A percentile compares a stretch with the other conserved stretches of the same genome.
These are phyloP conservation scores for Spathaspora boniae DNA, from an alignment of 805 yeast genomes.

Conservation along the genomic window DNA sequence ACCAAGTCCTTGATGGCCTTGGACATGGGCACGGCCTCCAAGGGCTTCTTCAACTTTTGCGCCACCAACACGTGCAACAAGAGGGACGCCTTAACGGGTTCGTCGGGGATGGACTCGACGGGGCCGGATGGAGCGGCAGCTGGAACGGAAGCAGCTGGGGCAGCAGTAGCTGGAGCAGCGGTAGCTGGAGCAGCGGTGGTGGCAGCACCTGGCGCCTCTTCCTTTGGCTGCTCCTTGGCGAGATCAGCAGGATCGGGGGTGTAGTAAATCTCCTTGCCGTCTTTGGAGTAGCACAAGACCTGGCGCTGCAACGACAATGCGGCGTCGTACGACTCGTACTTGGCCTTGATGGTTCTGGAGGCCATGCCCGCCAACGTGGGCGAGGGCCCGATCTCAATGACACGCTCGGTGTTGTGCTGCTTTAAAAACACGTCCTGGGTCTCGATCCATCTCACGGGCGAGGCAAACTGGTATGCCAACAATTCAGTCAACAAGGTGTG, in stretches of 20 bases:
- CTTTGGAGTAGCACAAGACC: constrained; percentile 92
- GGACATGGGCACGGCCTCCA: constrained; percentile 79
- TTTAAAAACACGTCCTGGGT: constrained; percentile 97
- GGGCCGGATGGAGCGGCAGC: constrained; percentile 76
- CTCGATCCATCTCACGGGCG: constrained; percentile 99
- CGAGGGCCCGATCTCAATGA: constrained; percentile 98
- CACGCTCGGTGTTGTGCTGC: constrained; percentile 93
- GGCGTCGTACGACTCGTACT: constrained; percentile 96
- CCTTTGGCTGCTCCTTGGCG: constrained; percentile 23
- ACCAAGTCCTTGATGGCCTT: constrained; percentile 97
- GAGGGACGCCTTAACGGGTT: constrained; percentile 80
- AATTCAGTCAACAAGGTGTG: constrained; percentile 92
- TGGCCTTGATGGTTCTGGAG: constrained; percentile 88
- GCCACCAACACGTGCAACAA: constrained; percentile 89
- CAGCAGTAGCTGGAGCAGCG: constrained; percentile 56
- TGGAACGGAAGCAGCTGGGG: constrained; percentile 54
- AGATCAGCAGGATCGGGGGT: constrained; percentile 73
- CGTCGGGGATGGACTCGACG: constrained; percentile 81
- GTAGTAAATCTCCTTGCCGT: constrained; percentile 93
- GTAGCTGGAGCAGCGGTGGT: constrained; percentile 53
- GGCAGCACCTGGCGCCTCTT: constrained; percentile 42
- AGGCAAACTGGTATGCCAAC: constrained; percentile 97
- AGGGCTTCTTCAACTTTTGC: constrained; percentile 87
- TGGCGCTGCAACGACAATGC: constrained; percentile 92
- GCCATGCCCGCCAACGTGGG: constrained; percentile 99